Evolutionary conservation across 768 basidiomycete species (phyloP).

Genomic region (Mycena crocata): DNA sequence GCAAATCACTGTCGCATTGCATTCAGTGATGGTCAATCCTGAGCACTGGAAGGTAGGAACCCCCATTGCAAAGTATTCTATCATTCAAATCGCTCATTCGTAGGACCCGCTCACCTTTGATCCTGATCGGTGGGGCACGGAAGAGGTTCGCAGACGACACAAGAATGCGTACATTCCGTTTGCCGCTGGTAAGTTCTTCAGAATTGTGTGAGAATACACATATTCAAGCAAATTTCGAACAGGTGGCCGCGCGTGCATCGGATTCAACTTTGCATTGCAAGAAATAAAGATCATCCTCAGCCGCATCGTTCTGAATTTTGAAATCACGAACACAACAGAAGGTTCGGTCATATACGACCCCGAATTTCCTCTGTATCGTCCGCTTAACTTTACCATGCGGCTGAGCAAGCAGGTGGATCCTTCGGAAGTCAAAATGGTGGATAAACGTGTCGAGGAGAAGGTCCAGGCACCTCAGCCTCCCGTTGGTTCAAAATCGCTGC

Average conservation of each 20-base stretch:
- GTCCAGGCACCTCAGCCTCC: conserved; percentile 17
- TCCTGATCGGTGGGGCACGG: conserved; percentile 32
- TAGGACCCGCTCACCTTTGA: conserved; percentile 32
- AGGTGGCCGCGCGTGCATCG: conserved; percentile 28
- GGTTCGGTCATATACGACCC: too few species aligned
- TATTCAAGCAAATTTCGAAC: not conserved
- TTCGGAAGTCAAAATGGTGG: not conserved
- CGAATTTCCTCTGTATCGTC: too few species aligned
- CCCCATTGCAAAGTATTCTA: not conserved
- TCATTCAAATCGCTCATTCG: too few species aligned
- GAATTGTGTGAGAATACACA: not conserved
- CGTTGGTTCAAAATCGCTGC: conserved; percentile 15
- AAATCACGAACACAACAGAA: too few species aligned
- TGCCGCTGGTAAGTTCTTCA: conserved; percentile 8
- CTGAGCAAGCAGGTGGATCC: too few species aligned
- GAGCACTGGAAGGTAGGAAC: conserved; percentile 26
- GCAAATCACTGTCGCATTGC: conserved; percentile 26
- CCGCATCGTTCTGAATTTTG: too few species aligned
- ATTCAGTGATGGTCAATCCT: conserved; percentile 28
- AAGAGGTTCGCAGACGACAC: conserved; percentile 23
- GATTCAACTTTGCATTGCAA: conserved; percentile 27
- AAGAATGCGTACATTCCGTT: conserved; percentile 29
- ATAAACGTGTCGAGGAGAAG: not conserved
- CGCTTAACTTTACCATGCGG: too few species aligned
- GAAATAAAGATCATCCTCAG: too few species aligned